Evolutionary conservation across 139 green algal genomes (phyloP), one percentile per base, ranked within the genome.

Genomic region (Picochlorum sp.): DNA sequence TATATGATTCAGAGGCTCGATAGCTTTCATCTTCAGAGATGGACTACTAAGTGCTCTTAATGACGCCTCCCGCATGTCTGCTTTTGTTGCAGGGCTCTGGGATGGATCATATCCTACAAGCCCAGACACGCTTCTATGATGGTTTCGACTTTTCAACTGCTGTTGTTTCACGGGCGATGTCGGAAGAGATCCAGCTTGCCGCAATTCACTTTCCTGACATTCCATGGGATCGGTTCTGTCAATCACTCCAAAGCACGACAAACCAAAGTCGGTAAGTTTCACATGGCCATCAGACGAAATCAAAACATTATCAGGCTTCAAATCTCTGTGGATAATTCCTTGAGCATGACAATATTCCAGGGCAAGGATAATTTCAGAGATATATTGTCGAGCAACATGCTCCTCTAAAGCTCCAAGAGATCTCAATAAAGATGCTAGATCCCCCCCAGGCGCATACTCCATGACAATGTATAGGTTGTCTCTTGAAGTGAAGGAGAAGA

Each of bases 271-370:
- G 1, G 84, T 86, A 18, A 94, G 81, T 76, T 98, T 98, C 53
- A 98, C 79, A 75, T 96, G 91, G 13, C 91, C 91, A 30, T 91
- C 62, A 14, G 60, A 51, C 10, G 71, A 79, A 52, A 98, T 86
- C 18, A 98, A 84, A 55, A 98, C 71, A 73, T 98, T 98, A 75
- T 98, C 93, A 0, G 91, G 91, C 78, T 98, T 97, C 10, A 97
- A 43, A 64, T 98, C 91, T 6, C 90, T 74, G 67, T 97, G 88
- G 43, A 96, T 86, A 72, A 96, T 90, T 40, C 81, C 89, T 63
- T 82, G 66, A 41, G 79, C 77, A 66, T 98, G 91, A 69, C 86
- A 90, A 75, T 96, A 96, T 67, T 97, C 89, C 24, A 98, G 76
- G 12, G 91, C 91, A 37, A 97, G 76, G 33, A 94, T 80, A 3